Base-by-base conservation (phyloP, 441 rosid genomes). In the Arabidopsis hybrid region DNA sequence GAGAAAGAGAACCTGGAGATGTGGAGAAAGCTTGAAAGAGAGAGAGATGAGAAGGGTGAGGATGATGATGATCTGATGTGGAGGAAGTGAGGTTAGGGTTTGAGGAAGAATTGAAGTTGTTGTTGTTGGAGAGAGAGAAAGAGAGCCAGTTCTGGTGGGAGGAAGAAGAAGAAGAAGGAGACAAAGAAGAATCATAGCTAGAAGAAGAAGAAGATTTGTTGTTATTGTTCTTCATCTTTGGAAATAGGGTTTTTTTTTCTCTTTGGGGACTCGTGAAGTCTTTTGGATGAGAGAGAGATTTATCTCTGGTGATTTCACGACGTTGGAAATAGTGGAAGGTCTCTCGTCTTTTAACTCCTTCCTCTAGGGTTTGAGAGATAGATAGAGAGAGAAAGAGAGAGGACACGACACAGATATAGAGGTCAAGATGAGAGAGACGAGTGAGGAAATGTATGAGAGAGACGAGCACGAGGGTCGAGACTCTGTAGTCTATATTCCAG, bases 81-180 rank as follows among this genome's bases (percentile, higher is more conserved):
- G 77, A 68, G n/a, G 71, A 62, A 45, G 59, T 14, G 57, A 79
- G 76, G 55, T 61, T 72, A 78, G 74, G 81, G 70, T 61, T 78
- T 29, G 77, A 42, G 63, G 80, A 72, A 67, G 73, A 53, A 73
- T 66, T 71, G 51, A 65, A 65, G 58, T 70, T 69, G 43, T 58
- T 47, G 50, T 72, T 82, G 75, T 82, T 86, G 74, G 93, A 88
- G 77, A 92, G 95, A 61, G 95, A 90, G 82, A 91, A 90, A 51
- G 92, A 87, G 11, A 92, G 90, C 91, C 95, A 89, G 79, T 81
- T 85, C 31, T 79, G 81, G 46, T 68, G 72, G 39, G 88, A 60
- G 40, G 84, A 71, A 72, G 88, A 71, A 38, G 76, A 65, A 60
- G 80, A 70, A 70, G 76, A 77, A 71, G 80, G 77, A 77, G 80